phyloP scores from a whole-genome alignment of 192 early-diverging fungal genomes.

The Coemansia furcata region DNA sequence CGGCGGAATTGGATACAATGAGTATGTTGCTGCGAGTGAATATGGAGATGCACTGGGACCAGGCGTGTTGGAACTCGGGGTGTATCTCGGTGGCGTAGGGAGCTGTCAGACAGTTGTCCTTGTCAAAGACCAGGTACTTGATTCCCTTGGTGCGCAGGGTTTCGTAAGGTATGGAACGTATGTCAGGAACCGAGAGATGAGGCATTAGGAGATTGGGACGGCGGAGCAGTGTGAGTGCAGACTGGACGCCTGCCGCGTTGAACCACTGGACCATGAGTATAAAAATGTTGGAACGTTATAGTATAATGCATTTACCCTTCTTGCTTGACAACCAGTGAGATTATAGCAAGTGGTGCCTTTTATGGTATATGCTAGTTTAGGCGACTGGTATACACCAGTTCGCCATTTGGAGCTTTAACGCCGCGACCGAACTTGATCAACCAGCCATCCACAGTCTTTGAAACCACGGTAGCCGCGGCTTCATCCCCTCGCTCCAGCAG shows the following conservation, averaged over 20 bases:
- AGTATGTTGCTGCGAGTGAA: conserved; percentile 66
- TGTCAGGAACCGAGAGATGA: conserved; percentile 70
- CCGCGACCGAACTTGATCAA: conserved; percentile 42
- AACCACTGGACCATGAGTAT: conserved; percentile 73
- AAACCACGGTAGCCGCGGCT: conserved; percentile 1
- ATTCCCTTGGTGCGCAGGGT: conserved; percentile 61
- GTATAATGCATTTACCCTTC: not conserved
- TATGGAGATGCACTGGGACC: conserved; percentile 58
- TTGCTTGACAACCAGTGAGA: not conserved
- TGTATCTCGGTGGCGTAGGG: conserved; percentile 74
- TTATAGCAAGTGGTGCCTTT: not conserved
- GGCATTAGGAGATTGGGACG: conserved; percentile 74
- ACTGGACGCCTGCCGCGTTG: conserved; percentile 65
- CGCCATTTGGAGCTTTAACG: conserved; percentile 24
- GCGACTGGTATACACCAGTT: conserved; percentile 36
- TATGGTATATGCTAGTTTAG: conserved; percentile 26
- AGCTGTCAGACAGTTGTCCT: conserved; percentile 92
- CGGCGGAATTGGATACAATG: conserved; percentile 92
- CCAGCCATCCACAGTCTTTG: conserved; percentile 41
- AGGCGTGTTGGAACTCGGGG: conserved; percentile 68
- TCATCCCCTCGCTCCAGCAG: conserved; percentile 17
- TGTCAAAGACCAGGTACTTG: conserved; percentile 84
- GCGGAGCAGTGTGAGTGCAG: conserved; percentile 54
- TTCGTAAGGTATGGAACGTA: conserved; percentile 66
- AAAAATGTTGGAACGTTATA: not conserved